Evolutionary conservation across 345 rosid species (phyloP), one percentile per base, ranked within the genome.

Genomic region (Mallotus nudiflorus): DNA sequence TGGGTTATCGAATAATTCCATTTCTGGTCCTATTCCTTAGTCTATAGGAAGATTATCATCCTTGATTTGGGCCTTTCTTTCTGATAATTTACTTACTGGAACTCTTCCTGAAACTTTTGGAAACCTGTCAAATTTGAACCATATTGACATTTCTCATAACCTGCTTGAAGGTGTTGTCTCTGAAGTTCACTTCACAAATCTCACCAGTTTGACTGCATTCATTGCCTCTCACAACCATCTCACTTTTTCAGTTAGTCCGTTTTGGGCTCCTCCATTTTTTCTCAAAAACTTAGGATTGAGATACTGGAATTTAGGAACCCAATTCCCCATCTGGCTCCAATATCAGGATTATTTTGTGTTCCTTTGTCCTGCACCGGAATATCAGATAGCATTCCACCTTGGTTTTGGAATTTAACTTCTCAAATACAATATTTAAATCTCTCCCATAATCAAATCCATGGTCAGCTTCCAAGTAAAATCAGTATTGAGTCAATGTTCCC

Each of bases 11-110:
- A 28, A 13, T 3, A 50, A 66, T 49, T 49, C 25, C 9, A 50
- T 66, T 49, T 29, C 58, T 6, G 69, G 69, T 66, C 29, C 57
- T 28, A 11, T 66, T n/a, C 58, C 58, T 27, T 45, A 66, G 3
- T 31, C 69, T 31, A 5, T 66, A 13, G 58, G 69, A 29, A 10
- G 18, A n/a, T 29, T 49, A 24, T 37, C 54, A 11, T 49, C 29
- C 13, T n/a, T 61, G 65, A 37, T 16, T 0, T 10, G 28, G 5
- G 22, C 20, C 9, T 44, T n/a, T 12, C 22, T 61, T 37, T 5
- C 28, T 37, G 25, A 61, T 42, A 61, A 61, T 61, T 18, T 10
- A 15, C 42, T 39, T 25, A 61, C 42, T 61, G 65, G 65, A 18
- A 61, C 27, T 9, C 28, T 61, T 61, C 65, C 65, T 61, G 3